Conservation (phyloP, 2,329 filamentous ascomycete genomes). For the Fusarium brevicatenulatum region DNA sequence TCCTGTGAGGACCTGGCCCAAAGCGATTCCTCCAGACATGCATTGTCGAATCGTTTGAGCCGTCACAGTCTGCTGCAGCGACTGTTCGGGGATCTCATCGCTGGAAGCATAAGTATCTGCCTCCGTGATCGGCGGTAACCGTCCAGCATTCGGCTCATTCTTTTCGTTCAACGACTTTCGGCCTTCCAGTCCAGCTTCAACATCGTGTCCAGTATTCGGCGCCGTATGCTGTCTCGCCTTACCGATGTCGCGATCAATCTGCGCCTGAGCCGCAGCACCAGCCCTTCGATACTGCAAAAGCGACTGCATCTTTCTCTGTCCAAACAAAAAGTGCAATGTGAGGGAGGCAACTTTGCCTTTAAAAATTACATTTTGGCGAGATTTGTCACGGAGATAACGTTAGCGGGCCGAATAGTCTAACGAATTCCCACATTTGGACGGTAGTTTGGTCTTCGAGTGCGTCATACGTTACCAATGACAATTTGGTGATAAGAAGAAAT, state of each 20-base stretch:
- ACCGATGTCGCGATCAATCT: constrained; percentile 34
- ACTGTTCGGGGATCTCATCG: neutral
- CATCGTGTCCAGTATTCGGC: neutral
- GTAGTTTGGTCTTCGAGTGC: neutral
- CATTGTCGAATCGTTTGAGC: constrained; percentile 17
- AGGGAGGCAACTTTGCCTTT: neutral
- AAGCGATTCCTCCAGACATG: constrained; percentile 23
- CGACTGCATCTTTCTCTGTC: constrained; percentile 25
- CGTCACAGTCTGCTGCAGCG: constrained; percentile 5
- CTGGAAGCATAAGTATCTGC: neutral
- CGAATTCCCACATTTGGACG: neutral
- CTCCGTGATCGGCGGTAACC: neutral
- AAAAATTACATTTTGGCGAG: neutral
- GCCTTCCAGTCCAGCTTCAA: neutral
- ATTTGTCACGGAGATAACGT: constrained; percentile 8
- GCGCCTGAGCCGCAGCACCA: constrained; percentile 31
- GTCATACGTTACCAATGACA: constrained; percentile 8
- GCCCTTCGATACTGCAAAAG: constrained; percentile 32
- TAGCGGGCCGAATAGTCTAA: neutral
- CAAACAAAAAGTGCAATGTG: neutral
- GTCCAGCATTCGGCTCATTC: neutral
- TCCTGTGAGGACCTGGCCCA: constrained; percentile 46
- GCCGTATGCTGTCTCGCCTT: constrained; percentile 1
- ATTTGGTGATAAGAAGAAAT: constrained; percentile 16
- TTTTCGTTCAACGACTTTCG: neutral